Evolutionary conservation across 768 basidiomycete species (phyloP).

Genomic region (Podaxis sp.): DNA sequence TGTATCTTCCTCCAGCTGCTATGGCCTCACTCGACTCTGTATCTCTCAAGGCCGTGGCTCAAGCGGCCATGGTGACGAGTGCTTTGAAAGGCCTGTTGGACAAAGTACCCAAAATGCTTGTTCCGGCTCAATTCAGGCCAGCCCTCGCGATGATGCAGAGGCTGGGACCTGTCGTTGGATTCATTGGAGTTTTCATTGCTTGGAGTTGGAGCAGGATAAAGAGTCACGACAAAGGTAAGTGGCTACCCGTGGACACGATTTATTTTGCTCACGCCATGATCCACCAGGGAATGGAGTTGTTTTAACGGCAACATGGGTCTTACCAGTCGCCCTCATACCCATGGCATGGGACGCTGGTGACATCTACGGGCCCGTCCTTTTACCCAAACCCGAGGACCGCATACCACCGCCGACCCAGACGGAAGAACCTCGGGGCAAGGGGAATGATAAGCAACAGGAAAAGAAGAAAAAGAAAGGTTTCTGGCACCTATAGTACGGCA

Average conservation of each 20-base stretch:
- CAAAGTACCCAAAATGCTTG: conserved; percentile 55
- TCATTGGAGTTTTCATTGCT: conserved; percentile 73
- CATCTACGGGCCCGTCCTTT: conserved; percentile 34
- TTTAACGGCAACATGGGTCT: conserved; percentile 79
- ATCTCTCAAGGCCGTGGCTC: conserved; percentile 67
- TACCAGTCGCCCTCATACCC: conserved; percentile 75
- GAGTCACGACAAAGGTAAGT: conserved; percentile 63
- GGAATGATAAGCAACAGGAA: conserved; percentile 17
- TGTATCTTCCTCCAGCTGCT: conserved; percentile 78
- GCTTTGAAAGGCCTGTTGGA: conserved; percentile 73
- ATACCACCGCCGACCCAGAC: conserved; percentile 10
- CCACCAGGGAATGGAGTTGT: conserved; percentile 72
- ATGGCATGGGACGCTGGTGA: conserved; percentile 67
- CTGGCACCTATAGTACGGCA: background rate
- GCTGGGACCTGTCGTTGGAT: conserved; percentile 64
- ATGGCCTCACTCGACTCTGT: conserved; percentile 62
- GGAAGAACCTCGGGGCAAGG: conserved; percentile 11
- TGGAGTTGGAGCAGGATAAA: conserved; percentile 77
- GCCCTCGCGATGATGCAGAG: conserved; percentile 59
- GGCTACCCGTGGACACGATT: background rate
- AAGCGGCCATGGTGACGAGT: conserved; percentile 72
- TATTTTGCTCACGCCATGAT: conserved; percentile 17
- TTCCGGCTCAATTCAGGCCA: conserved; percentile 62
- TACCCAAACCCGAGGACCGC: conserved; percentile 23
- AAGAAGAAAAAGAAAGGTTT: conserved; percentile 14